phyloP scores from a whole-genome alignment of 305 asterid species.

The Solanum chacoense region DNA sequence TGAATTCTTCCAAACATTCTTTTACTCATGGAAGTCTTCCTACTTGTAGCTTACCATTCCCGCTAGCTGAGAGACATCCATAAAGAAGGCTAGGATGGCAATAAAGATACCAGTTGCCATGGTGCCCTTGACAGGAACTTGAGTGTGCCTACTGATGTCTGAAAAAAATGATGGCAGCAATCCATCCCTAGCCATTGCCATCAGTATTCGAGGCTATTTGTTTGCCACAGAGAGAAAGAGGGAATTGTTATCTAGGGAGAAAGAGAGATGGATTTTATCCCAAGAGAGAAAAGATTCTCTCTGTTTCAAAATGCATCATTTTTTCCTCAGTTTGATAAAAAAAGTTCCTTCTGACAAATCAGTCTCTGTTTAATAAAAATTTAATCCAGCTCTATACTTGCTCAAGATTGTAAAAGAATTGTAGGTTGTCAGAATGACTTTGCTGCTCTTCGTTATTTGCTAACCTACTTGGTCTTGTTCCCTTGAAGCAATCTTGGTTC shows the following conservation, averaged over 20 bases:
- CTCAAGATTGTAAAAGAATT: neutral
- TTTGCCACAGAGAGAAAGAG: neutral
- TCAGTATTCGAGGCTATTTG: constrained; percentile 25
- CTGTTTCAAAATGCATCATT: neutral
- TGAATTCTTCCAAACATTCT: neutral
- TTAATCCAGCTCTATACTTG: neutral
- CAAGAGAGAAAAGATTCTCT: neutral
- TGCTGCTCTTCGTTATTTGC: neutral
- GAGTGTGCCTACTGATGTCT: constrained; percentile 17
- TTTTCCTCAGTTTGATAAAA: neutral
- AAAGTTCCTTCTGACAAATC: neutral
- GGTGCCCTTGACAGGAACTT: constrained; percentile 28
- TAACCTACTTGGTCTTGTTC: neutral
- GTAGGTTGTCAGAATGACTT: neutral
- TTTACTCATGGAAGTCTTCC: neutral
- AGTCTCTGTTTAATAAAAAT: neutral
- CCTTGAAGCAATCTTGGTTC: neutral
- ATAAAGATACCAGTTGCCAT: constrained; percentile 17
- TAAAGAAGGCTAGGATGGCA: constrained; percentile 21
- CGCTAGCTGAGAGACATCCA: constrained; percentile 28
- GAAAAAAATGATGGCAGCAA: constrained; percentile 26
- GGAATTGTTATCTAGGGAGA: neutral
- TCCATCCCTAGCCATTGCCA: constrained; percentile 35
- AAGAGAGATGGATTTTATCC: neutral
- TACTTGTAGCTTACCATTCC: constrained; percentile 21